phyloP scores from a whole-genome alignment of 495 filamentous ascomycete genomes.

The Penicillium daleae region DNA sequence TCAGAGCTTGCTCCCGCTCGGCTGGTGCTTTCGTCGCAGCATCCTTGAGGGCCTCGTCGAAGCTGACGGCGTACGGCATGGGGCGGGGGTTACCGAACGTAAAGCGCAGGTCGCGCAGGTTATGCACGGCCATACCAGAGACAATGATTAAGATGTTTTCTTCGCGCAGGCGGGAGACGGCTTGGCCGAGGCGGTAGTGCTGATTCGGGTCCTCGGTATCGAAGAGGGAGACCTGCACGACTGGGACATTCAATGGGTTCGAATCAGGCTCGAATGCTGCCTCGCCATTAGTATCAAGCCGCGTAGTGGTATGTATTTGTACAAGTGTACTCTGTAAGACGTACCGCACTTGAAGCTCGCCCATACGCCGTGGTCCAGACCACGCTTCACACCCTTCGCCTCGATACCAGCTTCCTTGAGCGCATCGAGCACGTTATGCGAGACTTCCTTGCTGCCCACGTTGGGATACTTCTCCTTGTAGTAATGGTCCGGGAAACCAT shows the following conservation, averaged over 20 bases:
- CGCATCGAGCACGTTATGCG: slow-evolving; percentile 64
- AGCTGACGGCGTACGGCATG: slow-evolving; percentile 70
- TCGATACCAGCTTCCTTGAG: slow-evolving; percentile 65
- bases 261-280: slow-evolving; percentile 67
- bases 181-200: slow-evolving; percentile 74
- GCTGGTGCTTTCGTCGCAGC: slow-evolving; percentile 58
- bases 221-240: slow-evolving; percentile 83
- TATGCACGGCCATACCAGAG: slow-evolving; percentile 89
- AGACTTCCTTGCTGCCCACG: slow-evolving; percentile 66
- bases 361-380: slow-evolving; percentile 84
- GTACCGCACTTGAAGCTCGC: slow-evolving; percentile 67
- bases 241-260: slow-evolving; percentile 77
- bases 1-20: slow-evolving; percentile 64
- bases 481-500: slow-evolving; percentile 71
- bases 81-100: slow-evolving; percentile 49
- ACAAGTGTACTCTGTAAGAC: slow-evolving; percentile 16
- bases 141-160: slow-evolving; percentile 74
- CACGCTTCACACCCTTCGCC: slow-evolving; percentile 64
- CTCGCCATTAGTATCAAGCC: slow-evolving; percentile 1
- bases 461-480: slow-evolving; percentile 70
- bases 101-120: slow-evolving; percentile 67
- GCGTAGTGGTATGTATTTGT: background rate
- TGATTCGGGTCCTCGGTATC: slow-evolving; percentile 66
- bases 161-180: slow-evolving; percentile 68
- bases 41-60: slow-evolving; percentile 78